A percentile compares a stretch with the other conserved stretches of the same genome.
Evolutionary conservation across 257 asterid species (phyloP).

Genomic region (Fraxinus cuspidata): DNA sequence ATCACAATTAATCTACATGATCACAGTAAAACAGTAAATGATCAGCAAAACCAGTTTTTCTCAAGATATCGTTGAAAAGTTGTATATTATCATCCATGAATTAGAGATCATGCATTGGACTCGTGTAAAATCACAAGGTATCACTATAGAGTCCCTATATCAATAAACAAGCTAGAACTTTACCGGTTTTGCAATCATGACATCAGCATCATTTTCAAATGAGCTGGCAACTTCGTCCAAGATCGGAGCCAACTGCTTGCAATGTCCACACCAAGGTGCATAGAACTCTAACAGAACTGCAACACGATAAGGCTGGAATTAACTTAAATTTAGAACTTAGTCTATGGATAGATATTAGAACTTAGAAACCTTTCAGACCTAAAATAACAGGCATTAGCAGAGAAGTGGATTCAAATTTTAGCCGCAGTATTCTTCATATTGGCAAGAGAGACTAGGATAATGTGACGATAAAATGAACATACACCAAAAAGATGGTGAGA

Average conservation of each 20-base stretch:
- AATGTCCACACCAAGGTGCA: slow-evolving; percentile 95
- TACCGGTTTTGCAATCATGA: slow-evolving; percentile 75
- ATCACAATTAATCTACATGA: neutral
- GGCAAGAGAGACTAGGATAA: neutral
- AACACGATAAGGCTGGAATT: neutral
- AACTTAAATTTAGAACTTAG: neutral
- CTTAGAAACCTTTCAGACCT: neutral
- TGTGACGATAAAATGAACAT: neutral
- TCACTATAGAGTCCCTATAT: neutral
- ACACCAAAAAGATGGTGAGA: neutral
- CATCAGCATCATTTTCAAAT: slow-evolving; percentile 55
- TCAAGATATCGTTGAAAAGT: neutral
- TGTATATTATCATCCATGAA: neutral
- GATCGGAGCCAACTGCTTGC: slow-evolving; percentile 79
- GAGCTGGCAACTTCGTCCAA: slow-evolving; percentile 81
- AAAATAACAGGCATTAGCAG: neutral
- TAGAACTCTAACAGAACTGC: slow-evolving; percentile 77
- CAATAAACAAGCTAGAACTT: slow-evolving; percentile 15
- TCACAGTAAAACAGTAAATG: neutral
- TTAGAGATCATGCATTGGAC: neutral
- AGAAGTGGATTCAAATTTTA: neutral
- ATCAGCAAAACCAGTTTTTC: neutral
- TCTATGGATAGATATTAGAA: neutral
- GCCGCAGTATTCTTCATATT: neutral
- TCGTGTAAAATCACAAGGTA: neutral